Conservation (phyloP, 352 stramenopile genomes). For the Aphanomyces stellatus region DNA sequence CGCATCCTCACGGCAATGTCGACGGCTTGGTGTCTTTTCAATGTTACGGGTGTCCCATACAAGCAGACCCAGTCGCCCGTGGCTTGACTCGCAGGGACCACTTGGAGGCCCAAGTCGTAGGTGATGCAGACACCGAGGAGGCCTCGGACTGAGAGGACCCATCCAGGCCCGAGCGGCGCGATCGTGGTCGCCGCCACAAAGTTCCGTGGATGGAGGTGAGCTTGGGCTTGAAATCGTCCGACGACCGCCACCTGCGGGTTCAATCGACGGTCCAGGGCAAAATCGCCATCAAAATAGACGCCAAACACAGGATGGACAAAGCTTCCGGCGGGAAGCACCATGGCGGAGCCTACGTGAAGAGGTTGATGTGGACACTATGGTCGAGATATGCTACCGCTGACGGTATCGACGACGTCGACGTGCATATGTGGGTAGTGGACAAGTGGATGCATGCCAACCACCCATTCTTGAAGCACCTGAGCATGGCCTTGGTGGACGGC, state of each 20-base stretch:
- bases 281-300: slow-evolving; percentile 4
- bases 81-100: neutral
- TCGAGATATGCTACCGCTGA: neutral
- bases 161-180: neutral
- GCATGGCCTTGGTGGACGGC: neutral
- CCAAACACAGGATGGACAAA: neutral
- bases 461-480: neutral
- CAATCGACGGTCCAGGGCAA: neutral
- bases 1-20: neutral
- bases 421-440: neutral
- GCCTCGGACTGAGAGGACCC: neutral
- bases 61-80: neutral
- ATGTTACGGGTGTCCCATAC: too few relatives aligned
- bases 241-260: neutral
- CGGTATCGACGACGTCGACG: neutral
- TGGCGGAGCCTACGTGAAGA: neutral
- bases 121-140: neutral
- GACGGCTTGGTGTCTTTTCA: too few relatives aligned
- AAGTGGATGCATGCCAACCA: neutral
- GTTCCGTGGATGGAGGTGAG: neutral
- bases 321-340: neutral
- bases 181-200: neutral
- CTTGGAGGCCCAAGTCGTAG: neutral
- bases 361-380: too few relatives aligned
- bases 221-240: neutral